Evolutionary conservation across 1,284 basidiomycete species (phyloP), one percentile per base, ranked within the genome.

Genomic region (Ustilago cynodontis): DNA sequence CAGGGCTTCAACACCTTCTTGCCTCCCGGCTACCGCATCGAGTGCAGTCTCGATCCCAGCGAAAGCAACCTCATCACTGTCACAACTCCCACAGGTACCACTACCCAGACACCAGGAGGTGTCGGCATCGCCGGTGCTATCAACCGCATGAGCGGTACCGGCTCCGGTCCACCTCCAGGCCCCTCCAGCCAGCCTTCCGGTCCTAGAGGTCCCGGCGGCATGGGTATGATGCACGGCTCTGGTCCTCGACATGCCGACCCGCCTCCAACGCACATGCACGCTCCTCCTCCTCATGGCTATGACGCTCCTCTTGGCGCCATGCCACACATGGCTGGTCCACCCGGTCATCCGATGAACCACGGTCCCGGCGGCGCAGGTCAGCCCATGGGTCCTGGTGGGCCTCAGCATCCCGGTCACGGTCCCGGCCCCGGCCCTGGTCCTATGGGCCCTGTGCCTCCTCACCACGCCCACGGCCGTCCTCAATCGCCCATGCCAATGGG

Each of bases 1-100:
- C 93, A 97, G 87, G 97, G 97, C 35, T 99, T 99, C 90, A 99
- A 99, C 88, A 98, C 96, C 3, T 99, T 99, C 87, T 90, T 99
- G 2, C 97, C 97, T 0, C 91, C 93, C 24, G 96, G 96, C 37
- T 99, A 99, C 88, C 92, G 94, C 74, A 98, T 99, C 86, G 95
- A 98, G 83, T 92, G 95, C 86, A 91, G 92, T 68, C 89, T 79
- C 47, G 84, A 85, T 49, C 84, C 81, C 13, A 74, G 78, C 61
- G 91, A 94, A 81, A 89, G 91, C 59, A 92, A 92, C 82, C 90
- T 91, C 64, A 98, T 98, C 87, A 95, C 93, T 20, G 96, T 99
- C 81, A 98, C 94, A 9, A 98, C 96, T 1, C 95, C 95, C 22
- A 89, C 90, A 65, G 95, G 95, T 50, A 94, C 91, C 8, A 85